These are phyloP conservation scores for Lojkania enalia DNA, from an alignment of 2,329 filamentous ascomycete species.

Conservation along the genomic window DNA sequence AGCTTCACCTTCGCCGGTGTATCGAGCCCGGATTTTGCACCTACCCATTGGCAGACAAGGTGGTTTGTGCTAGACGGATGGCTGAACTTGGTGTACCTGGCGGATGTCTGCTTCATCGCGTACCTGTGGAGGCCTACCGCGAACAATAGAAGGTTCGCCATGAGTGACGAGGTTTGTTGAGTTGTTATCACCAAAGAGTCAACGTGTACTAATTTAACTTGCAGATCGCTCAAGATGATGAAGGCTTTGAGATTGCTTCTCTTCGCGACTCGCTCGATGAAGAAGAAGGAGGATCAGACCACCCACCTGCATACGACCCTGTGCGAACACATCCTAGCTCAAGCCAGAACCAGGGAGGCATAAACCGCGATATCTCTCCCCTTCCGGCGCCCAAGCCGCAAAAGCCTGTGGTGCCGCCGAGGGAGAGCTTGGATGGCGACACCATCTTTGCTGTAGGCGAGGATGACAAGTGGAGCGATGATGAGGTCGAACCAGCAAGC, in stretches of 20 bases:
- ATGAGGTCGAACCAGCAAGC: constrained; percentile 62
- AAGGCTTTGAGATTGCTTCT: constrained; percentile 95
- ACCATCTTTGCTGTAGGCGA: constrained; percentile 93
- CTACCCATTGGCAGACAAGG: constrained; percentile 93
- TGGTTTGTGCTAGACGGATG: constrained; percentile 98
- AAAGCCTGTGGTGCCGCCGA: constrained; percentile 54
- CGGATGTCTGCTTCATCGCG: constrained; percentile 88
- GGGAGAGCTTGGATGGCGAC: constrained; percentile 78
- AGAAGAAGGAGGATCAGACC: constrained; percentile 54
- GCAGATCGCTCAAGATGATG: constrained; percentile 92
- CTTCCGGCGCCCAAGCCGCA: constrained; percentile 58
- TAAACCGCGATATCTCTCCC: constrained; percentile 48
- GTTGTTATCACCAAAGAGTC: not conserved
- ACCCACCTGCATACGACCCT: constrained; percentile 47
- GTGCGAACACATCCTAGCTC: constrained; percentile 27
- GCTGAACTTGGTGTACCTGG: constrained; percentile 94
- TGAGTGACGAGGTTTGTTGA: constrained; percentile 82
- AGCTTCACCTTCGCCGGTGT: constrained; percentile 90
- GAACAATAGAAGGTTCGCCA: constrained; percentile 95
- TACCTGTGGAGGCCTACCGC: constrained; percentile 96
- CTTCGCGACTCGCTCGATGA: constrained; percentile 76
- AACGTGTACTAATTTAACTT: constrained; percentile 31
- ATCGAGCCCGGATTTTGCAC: constrained; percentile 84
- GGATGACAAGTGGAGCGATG: constrained; percentile 83
- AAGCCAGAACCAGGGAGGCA: constrained; percentile 11